Percentiles rank a stretch among this genome's conserved stretches.
Conservation (phyloP, 2,329 filamentous ascomycete species). For the Aspergillus sp. region DNA sequence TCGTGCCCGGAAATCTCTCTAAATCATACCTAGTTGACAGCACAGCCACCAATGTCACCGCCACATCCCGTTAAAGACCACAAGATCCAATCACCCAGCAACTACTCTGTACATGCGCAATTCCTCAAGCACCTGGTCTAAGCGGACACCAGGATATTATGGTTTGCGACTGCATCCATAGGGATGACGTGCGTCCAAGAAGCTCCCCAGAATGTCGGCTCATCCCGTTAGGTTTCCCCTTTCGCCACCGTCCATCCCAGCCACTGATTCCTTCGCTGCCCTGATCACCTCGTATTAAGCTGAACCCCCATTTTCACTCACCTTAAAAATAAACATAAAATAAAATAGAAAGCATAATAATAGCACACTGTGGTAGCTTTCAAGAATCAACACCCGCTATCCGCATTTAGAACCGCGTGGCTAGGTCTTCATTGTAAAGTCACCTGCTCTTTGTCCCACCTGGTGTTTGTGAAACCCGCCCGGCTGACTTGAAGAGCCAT, state of each 20-base stretch:
- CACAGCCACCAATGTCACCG: constrained; percentile 3
- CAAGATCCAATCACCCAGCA: constrained; percentile 7
- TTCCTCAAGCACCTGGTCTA: not conserved
- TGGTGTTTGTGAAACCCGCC: constrained; percentile 3
- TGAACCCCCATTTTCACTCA: not conserved
- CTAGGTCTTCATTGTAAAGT: not conserved
- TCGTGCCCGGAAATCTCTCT: not conserved
- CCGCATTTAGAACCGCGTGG: not conserved
- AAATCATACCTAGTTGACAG: not conserved
- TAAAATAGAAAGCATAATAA: not conserved
- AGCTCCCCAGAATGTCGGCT: not conserved
- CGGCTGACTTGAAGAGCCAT: constrained; percentile 21
- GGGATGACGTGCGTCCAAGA: not conserved
- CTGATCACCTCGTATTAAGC: not conserved
- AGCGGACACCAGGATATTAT: not conserved
- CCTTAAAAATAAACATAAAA: not conserved
- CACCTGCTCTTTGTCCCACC: constrained; percentile 12
- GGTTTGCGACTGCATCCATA: not conserved
- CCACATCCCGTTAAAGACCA: not conserved
- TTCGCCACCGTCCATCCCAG: not conserved
- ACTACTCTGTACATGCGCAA: not conserved
- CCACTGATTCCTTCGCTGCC: too few relatives aligned
- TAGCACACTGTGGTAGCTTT: not conserved
- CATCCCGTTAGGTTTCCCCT: not conserved
- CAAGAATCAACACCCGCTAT: not conserved